Evolutionary conservation across 495 filamentous ascomycete species (phyloP).

Genomic region (Lentithecium fluviatile): DNA sequence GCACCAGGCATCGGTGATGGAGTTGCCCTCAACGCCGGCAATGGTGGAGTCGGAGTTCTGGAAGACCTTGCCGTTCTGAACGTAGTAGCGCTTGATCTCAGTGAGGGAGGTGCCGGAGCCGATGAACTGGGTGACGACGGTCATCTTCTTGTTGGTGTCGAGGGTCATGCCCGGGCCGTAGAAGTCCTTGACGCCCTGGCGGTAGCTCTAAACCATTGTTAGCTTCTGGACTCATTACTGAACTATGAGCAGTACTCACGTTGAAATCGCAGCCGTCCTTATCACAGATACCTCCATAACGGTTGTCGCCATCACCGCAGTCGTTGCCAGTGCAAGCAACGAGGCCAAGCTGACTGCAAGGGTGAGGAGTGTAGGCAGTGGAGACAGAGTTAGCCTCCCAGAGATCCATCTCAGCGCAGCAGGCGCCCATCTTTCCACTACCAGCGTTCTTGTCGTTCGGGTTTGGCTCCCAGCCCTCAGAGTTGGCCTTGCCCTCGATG

Average conservation of each 20-base stretch:
- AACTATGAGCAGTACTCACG: constrained; percentile 34
- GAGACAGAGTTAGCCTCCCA: constrained; percentile 41
- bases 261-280: constrained; percentile 67
- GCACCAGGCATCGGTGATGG: constrained; percentile 65
- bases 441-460: constrained; percentile 62
- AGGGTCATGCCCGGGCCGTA: constrained; percentile 59
- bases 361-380: constrained; percentile 44
- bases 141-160: constrained; percentile 61
- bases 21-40: constrained; percentile 53
- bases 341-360: constrained; percentile 35
- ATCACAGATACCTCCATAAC: constrained; percentile 59
- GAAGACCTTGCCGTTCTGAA: constrained; percentile 61
- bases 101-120: constrained; percentile 52
- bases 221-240: not conserved
- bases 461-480: constrained; percentile 60
- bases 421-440: constrained; percentile 49
- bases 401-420: constrained; percentile 40
- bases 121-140: constrained; percentile 67
- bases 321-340: constrained; percentile 31
- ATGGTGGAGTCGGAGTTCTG: constrained; percentile 57
- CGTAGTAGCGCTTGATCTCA: constrained; percentile 59
- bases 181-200: constrained; percentile 53
- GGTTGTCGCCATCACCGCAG: constrained; percentile 44
- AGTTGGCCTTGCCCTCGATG: constrained; percentile 55
- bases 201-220: constrained; percentile 44